Evolutionary conservation across 2,329 filamentous ascomycete species (phyloP).

Genomic region (Xylariaceae sp.): DNA sequence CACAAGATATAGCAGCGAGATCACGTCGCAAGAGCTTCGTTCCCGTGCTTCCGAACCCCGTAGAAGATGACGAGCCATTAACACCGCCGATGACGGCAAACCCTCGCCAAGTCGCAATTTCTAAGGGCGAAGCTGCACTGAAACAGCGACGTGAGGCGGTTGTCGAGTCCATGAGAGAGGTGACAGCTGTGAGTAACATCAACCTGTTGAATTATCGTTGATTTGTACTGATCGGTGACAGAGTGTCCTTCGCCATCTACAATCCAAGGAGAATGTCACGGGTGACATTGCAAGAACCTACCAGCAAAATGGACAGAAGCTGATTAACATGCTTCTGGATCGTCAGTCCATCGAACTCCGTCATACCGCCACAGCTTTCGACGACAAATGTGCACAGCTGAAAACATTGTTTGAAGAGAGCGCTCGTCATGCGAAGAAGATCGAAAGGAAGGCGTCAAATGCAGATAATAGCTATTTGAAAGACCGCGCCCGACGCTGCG

Average conservation of each 20-base stretch:
- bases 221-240: slow-evolving; percentile 1
- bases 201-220: background rate
- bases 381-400: slow-evolving; percentile 9
- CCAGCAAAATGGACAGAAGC: slow-evolving; percentile 3
- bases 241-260: slow-evolving; percentile 9
- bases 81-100: background rate
- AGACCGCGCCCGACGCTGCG: background rate
- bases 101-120: background rate
- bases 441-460: background rate
- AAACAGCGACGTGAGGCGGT: slow-evolving; percentile 4
- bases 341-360: slow-evolving; percentile 14
- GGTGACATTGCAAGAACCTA: slow-evolving; percentile 11
- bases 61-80: background rate
- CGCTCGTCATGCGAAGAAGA: slow-evolving; percentile 3
- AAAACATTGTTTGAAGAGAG: slow-evolving; percentile 3
- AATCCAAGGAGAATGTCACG: slow-evolving; percentile 10
- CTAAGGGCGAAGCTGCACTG: slow-evolving; percentile 9
- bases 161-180: slow-evolving; percentile 7
- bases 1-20: slow-evolving; percentile 8
- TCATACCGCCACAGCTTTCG: slow-evolving; percentile 3
- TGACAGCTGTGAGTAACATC: slow-evolving; percentile 9
- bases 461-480: background rate
- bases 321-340: slow-evolving; percentile 9
- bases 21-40: slow-evolving; percentile 2
- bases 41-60: background rate